phyloP scores from a whole-genome alignment of 257 asterid species.

The Primulina huaijiensis region DNA sequence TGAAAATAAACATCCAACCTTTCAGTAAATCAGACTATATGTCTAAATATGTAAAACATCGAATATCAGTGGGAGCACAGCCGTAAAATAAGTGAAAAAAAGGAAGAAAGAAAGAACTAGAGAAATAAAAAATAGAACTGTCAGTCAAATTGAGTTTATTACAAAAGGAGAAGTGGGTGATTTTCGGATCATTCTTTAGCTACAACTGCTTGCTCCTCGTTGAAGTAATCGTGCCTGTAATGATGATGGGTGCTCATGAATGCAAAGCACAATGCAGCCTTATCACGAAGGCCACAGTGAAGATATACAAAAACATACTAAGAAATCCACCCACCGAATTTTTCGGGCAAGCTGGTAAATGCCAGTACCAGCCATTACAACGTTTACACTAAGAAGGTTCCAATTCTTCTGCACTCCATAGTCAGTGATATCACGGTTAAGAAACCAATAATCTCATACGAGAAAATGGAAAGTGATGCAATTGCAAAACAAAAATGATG shows the following conservation, averaged over 20 bases:
- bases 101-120: too few species aligned
- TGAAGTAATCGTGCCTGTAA: conserved; percentile 69
- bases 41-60: neutral
- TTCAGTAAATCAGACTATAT: neutral
- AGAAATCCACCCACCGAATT: conserved; percentile 44
- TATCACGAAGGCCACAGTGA: conserved; percentile 1
- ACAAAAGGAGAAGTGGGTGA: neutral
- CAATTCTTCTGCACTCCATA: conserved; percentile 77
- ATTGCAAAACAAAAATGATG: neutral
- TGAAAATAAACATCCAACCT: neutral
- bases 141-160: neutral
- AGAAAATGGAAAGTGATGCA: neutral
- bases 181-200: conserved; percentile 58
- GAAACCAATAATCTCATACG: neutral
- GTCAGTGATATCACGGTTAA: conserved; percentile 3
- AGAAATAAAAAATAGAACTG: too few species aligned
- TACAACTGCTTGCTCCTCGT: conserved; percentile 52
- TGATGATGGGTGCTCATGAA: conserved; percentile 6
- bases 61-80: neutral
- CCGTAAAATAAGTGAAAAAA: too few species aligned
- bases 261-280: neutral
- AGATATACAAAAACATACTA: neutral
- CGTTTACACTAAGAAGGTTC: conserved; percentile 84
- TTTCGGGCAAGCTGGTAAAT: conserved; percentile 78
- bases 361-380: conserved; percentile 92